These are phyloP conservation scores for Stachybotrys echinatus DNA, from an alignment of 2,329 filamentous ascomycete genomes.

Conservation along the genomic window DNA sequence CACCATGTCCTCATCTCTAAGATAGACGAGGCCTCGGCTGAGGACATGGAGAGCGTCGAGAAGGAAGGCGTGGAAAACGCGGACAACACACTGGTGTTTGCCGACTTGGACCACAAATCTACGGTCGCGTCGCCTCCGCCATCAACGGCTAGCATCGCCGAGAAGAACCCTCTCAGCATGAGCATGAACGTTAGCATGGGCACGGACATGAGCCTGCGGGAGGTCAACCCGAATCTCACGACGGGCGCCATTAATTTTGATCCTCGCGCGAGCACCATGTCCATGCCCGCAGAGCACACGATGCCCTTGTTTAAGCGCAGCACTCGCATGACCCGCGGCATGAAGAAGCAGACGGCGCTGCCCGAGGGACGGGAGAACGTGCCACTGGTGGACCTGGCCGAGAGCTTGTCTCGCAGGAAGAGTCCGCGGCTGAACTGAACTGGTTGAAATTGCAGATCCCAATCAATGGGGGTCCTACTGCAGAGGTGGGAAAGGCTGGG, in stretches of 20 bases:
- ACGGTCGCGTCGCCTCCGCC: constrained; percentile 24
- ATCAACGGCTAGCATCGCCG: constrained; percentile 17
- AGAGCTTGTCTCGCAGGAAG: constrained; percentile 46
- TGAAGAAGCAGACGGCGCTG: constrained; percentile 25
- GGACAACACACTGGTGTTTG: constrained; percentile 35
- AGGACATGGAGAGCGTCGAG: constrained; percentile 8
- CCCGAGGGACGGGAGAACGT: constrained; percentile 48
- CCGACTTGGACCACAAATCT: constrained; percentile 25
- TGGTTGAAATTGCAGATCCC: no score
- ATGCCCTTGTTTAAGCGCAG: constrained; percentile 44
- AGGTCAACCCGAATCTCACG: constrained; percentile 48
- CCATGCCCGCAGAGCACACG: constrained; percentile 35
- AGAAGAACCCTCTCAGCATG: constrained; percentile 29
- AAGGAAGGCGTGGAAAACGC: constrained; percentile 24
- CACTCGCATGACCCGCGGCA: constrained; percentile 26
- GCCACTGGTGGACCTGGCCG: constrained; percentile 36
- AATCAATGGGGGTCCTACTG: no score
- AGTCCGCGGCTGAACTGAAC: constrained; percentile 45
- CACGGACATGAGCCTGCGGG: constrained; percentile 45
- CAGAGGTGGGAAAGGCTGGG: no score
- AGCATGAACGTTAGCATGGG: constrained; percentile 20
- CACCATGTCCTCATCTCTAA: constrained; percentile 39
- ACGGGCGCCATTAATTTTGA: constrained; percentile 34
- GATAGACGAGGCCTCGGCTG: constrained; percentile 25
- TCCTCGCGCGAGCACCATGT: constrained; percentile 34